phyloP scores from a whole-genome alignment of 2,329 filamentous ascomycete genomes.

The Ascochyta clinopodiicola region DNA sequence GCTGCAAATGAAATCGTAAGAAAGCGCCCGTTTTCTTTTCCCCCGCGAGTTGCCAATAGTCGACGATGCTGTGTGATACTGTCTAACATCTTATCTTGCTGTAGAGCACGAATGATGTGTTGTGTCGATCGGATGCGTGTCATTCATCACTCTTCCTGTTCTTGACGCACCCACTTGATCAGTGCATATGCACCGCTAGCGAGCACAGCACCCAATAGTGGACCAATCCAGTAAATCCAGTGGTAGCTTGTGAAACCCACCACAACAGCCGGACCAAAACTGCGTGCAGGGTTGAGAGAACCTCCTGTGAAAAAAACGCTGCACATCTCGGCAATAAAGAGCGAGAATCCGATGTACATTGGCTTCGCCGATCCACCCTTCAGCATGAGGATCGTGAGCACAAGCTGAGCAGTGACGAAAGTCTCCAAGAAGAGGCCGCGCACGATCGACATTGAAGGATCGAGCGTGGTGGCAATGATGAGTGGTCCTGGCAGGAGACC shows the following conservation, averaged over 20 bases:
- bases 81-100: neutral
- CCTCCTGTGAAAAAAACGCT: conserved; percentile 56
- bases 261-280: conserved; percentile 54
- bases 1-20: conserved; percentile 2
- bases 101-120: neutral
- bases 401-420: conserved; percentile 44
- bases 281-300: conserved; percentile 56
- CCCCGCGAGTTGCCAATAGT: neutral
- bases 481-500: conserved; percentile 40
- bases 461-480: conserved; percentile 31
- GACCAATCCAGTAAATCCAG: conserved; percentile 54
- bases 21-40: neutral
- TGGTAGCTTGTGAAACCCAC: conserved; percentile 49
- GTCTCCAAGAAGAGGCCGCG: conserved; percentile 39
- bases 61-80: neutral
- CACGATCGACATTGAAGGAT: conserved; percentile 29
- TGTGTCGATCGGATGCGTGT: neutral
- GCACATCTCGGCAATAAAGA: conserved; percentile 66
- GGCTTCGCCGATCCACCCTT: conserved; percentile 69
- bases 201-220: conserved; percentile 49
- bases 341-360: conserved; percentile 71
- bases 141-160: conserved; percentile 3
- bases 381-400: conserved; percentile 59
- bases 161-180: conserved; percentile 38
- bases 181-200: conserved; percentile 57